A percentile compares a stretch with the other conserved stretches of the same genome.
These are phyloP conservation scores for Rhodotorula sp. DNA, from an alignment of 1,284 basidiomycete genomes.

Conservation along the genomic window DNA sequence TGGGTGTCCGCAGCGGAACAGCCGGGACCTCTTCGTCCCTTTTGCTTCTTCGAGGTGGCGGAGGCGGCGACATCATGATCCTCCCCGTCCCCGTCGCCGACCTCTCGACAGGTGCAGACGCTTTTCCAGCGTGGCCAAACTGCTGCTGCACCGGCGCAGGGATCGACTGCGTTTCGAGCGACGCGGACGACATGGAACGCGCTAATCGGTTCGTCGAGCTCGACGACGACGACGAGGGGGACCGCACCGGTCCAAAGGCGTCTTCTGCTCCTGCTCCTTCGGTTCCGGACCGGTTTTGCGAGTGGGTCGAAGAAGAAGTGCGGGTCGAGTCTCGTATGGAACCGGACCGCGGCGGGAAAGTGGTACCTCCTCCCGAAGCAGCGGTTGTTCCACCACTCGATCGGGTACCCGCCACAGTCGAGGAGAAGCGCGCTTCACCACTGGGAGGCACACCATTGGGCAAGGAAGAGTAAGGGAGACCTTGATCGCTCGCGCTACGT, in stretches of 20 bases:
- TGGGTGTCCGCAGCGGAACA: background rate
- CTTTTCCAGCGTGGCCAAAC: background rate
- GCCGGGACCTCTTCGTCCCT: background rate
- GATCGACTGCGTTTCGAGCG: background rate
- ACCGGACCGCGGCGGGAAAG: background rate
- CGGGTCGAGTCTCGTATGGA: background rate
- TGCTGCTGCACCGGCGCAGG: background rate
- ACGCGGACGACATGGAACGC: background rate
- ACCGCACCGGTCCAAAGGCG: background rate
- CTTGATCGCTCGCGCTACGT: constrained; percentile 18
- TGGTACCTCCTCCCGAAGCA: background rate
- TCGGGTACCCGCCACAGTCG: background rate
- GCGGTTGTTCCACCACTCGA: background rate
- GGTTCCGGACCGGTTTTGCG: too few relatives aligned
- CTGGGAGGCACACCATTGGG: background rate
- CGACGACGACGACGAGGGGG: background rate
- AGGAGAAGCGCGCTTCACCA: background rate
- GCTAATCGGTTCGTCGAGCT: background rate
- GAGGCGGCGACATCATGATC: background rate
- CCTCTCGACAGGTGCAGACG: background rate
- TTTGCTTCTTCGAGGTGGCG: background rate
- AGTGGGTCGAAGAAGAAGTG: too few relatives aligned
- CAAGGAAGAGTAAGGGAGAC: background rate
- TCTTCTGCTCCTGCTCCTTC: background rate
- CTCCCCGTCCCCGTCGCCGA: background rate